Base-by-base conservation (phyloP, 2,329 filamentous ascomycete genomes). In the Cladorrhinum sp. region DNA sequence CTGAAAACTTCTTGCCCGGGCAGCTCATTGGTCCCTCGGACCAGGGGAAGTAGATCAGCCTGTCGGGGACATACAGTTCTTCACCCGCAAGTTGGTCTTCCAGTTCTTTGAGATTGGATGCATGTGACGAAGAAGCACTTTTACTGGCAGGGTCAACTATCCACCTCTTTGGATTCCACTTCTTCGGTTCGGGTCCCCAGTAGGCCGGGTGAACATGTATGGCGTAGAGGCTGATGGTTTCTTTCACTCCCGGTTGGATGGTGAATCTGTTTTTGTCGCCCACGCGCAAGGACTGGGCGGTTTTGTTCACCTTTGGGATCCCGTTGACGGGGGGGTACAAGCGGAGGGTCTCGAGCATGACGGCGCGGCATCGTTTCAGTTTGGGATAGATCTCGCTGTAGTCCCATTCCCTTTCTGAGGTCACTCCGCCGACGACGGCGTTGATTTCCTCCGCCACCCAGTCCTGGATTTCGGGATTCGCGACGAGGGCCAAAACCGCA, bases 381-480 rank as follows among this genome's bases (percentile, higher is more conserved):
- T 71, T 75, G 0, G 78, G 77, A 58, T 76, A 80, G 8, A 73
- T 58, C 1, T 67, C 14, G 30, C 18, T 50, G 56, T 76, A 80
- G 14, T 76, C 69, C 70, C 73, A 75, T 2, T 70, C 14, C 64
- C 1, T 71, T 57, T 0, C 56, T 14, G 3, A 65, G 55, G 14
- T 66, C 60, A 24, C 66, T 53, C 5, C 65, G 54, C n/a, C n/a
- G 36, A 67, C 57, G 2, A 73, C 72, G 12, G 64, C 39, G 1
- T 62, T 33, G 3, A 80, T 67, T 55, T 80, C 79, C 55, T 79
- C 73, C 0, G 71, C 67, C 0, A 80, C 51, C 78, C 78, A 82
- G 3, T 76, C 73, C 60, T 82, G 80, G 2, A 79, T 73, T 2
- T 75, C 68, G 0, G 76, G 78, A 48, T 79, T 64, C 0, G 74